Conservation (phyloP, 108 stramenopile genomes). For the Conticribra guillardii region DNA sequence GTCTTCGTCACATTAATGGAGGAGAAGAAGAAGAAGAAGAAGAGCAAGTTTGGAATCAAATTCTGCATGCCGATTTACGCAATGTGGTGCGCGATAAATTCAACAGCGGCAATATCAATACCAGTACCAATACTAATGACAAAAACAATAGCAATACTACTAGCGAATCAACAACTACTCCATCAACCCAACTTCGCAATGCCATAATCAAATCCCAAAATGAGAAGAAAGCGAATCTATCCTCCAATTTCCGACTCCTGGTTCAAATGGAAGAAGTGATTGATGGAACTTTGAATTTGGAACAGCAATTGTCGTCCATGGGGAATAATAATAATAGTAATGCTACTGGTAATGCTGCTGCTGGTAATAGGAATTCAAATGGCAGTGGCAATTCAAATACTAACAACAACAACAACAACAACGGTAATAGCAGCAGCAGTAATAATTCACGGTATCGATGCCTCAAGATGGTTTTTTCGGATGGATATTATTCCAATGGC, state of each 20-base stretch:
- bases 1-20: background rate
- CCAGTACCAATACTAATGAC: constrained; percentile 33
- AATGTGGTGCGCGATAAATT: constrained; percentile 62
- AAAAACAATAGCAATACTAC: constrained; percentile 1
- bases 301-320: constrained; percentile 41
- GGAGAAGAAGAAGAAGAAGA: background rate
- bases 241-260: constrained; percentile 52
- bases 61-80: constrained; percentile 73
- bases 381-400: background rate
- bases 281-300: constrained; percentile 44
- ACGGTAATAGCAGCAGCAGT: background rate
- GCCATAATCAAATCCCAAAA: background rate
- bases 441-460: constrained; percentile 36
- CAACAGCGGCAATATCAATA: constrained; percentile 15
- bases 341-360: constrained; percentile 15
- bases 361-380: constrained; percentile 19
- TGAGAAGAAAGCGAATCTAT: constrained; percentile 30
- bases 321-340: constrained; percentile 10
- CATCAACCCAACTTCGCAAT: background rate
- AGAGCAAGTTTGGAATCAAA: constrained; percentile 60
- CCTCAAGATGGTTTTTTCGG: constrained; percentile 55
- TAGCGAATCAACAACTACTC: background rate
- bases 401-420: constrained; percentile 11
- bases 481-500: constrained; percentile 52
- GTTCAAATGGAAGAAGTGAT: constrained; percentile 77